Base-by-base conservation (phyloP, 192 early-diverging fungal genomes). In the Coemansia sp. region DNA sequence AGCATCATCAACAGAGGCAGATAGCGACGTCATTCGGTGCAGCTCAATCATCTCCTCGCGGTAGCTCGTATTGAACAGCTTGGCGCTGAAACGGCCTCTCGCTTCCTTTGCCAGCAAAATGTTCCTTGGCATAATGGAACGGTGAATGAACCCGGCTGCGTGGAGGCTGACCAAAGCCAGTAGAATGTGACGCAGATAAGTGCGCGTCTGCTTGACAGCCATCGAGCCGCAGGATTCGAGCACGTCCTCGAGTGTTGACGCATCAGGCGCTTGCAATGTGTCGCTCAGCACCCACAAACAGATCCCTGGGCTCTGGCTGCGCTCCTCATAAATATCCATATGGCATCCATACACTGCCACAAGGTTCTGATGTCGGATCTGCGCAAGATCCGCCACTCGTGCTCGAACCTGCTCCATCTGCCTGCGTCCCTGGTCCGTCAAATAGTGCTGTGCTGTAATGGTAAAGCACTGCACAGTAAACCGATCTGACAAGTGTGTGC, bases 151-250 rank as follows among this genome's bases (percentile, higher is more conserved):
- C 16, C 87, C 88, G 9, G 85, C 86, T 1, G 83, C 54, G 49
- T 92, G 90, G 26, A 92, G 58, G 60, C 85, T 81, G 16, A 85
- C 78, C 7, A 92, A 68, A 1, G 82, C 84, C 61, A 84, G 77
- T 18, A 92, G 66, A 0, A 92, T 80, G 10, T 92, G 89, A 12
- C 83, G 84, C 69, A 89, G 69, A 38, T 92, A 92, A 24, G 78
- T 81, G 47, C 86, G 71, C 0, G 85, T 77, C 50, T 86, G 80
- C 12, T 75, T 55, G 28, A 86, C 54, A 6, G 83, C 84, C 14
- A 89, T 65, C 5, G 84, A 58, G 2, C 89, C 88, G 66, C 89
- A 89, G 31, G 85, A 85, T 50, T 83, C 83, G 8, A 92, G 71
- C 47, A 88, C 73, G 55, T 87, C 84, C 60, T 84, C 82, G 22